Base-by-base conservation (phyloP, 73 alveolate species). In the Stentor roeselii region DNA sequence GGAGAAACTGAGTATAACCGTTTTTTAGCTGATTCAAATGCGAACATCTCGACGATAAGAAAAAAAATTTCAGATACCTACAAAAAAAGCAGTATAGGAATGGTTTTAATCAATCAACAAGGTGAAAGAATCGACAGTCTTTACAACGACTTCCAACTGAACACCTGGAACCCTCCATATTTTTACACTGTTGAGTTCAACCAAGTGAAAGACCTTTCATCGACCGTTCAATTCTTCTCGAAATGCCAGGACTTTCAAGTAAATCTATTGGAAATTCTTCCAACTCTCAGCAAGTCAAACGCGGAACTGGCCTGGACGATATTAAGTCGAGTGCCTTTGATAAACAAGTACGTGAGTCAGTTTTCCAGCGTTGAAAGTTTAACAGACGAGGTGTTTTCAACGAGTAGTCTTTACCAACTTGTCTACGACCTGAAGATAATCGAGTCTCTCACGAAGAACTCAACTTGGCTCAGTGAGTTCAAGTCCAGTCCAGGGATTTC, bases 241-340 rank as follows among this genome's bases (percentile, higher is more conserved):
- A 67, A 67, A 2, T 32, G 37, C 2, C 80, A 67, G 37, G 37
- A 30, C 11, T 32, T 67, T 21, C 41, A 21, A 0, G 80, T 27
- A 21, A 32, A 11, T 32, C 41, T 67, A 67, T 67, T 67, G 27
- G 41, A 67, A 32, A 21, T 67, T 0, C 37, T 67, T 21, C 37
- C 80, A 67, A 27, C 14, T 27, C 41, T 32, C 34, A 40, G 34
- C 41, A 67, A 67, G 34, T 15, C 37, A 30, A 21, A 11, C 34
- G 80, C 80, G 14, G 80, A 32, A 1, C 37, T 67, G 1, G 80
- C 80, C 0, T 67, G 80, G 80, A 67, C n/a, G 21, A 21, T 67
- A 2, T 32, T 67, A 1, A 67, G 27, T 21, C 27, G 27, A 21
- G 41, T 67, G 41, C 41, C 80, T 67, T 11, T 67, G 14, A 67